A percentile compares a stretch with the other conserved stretches of the same genome.
These are phyloP conservation scores for Globisporangium solare DNA, from an alignment of 352 stramenopile genomes.

Conservation along the genomic window DNA sequence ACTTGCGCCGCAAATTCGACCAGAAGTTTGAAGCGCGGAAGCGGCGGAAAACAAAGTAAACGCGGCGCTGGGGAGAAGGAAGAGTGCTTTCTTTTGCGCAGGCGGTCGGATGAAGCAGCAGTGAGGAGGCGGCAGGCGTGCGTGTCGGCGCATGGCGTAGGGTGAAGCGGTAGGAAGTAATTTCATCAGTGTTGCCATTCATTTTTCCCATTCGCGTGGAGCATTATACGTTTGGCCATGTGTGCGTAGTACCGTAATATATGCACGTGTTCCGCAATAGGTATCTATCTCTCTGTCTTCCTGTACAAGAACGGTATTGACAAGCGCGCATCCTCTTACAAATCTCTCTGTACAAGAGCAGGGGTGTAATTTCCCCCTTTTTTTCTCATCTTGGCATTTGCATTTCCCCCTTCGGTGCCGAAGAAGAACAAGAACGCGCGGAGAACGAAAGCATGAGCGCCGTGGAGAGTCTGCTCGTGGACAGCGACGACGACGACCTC, in stretches of 20 bases:
- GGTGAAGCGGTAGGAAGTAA: background rate
- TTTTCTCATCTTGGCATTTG: background rate
- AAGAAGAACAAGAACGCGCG: background rate
- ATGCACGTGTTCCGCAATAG: background rate
- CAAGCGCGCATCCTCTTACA: background rate
- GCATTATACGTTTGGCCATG: background rate
- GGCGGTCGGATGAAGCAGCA: background rate
- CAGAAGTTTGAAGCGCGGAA: conserved; percentile 65
- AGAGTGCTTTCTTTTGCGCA: background rate
- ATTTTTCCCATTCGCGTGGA: background rate
- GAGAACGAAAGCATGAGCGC: conserved; percentile 26
- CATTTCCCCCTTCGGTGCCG: too few relatives aligned
- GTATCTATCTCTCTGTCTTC: background rate
- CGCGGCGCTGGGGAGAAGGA: background rate
- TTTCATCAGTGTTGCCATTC: background rate
- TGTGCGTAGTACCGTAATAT: background rate
- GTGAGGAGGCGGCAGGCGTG: background rate
- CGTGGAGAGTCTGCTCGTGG: conserved; percentile 54
- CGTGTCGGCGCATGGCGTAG: background rate
- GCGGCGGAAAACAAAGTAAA: conserved; percentile 9
- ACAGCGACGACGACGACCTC: conserved; percentile 68
- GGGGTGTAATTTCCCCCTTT: background rate
- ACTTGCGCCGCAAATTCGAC: conserved; percentile 76
- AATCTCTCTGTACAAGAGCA: conserved; percentile 23
- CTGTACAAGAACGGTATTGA: background rate